Percentiles rank a stretch among this genome's conserved stretches.
Conservation (phyloP, 306 rosid genomes). For the Rosa lucieae region DNA sequence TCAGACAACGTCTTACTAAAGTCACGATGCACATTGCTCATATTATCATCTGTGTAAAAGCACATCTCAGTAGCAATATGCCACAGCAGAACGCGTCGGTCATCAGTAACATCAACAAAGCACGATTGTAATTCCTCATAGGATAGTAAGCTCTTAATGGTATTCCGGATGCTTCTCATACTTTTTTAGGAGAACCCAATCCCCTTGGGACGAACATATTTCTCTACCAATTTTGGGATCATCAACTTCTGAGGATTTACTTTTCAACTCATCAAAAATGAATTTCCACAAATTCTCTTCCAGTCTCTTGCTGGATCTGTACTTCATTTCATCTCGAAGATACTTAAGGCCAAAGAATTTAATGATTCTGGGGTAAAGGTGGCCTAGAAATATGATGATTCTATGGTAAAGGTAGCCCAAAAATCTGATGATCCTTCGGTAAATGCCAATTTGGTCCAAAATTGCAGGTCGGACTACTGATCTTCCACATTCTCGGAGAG, state of each 20-base stretch:
- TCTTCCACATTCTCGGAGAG: slow-evolving; percentile 10
- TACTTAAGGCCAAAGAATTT: slow-evolving; percentile 5
- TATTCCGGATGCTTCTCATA: neutral
- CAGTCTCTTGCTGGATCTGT: slow-evolving; percentile 9
- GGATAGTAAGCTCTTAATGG: neutral
- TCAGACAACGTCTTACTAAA: slow-evolving; percentile 30
- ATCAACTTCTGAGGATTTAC: slow-evolving; percentile 17
- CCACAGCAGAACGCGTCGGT: slow-evolving; percentile 34
- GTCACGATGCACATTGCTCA: neutral
- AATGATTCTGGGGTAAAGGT: neutral
- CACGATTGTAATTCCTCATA: neutral
- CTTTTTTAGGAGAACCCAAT: slow-evolving; percentile 6
- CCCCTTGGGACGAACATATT: slow-evolving; percentile 27
- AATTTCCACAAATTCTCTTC: slow-evolving; percentile 8
- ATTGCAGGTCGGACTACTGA: no score
- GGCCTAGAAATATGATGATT: neutral
- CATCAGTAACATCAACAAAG: slow-evolving; percentile 14
- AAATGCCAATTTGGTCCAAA: no score
- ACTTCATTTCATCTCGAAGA: slow-evolving; percentile 25
- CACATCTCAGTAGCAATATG: slow-evolving; percentile 46
- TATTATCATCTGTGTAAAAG: neutral
- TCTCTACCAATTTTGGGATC: slow-evolving; percentile 3
- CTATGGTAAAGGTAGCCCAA: no score
- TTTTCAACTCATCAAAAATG: slow-evolving; percentile 15
- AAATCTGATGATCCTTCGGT: no score